Evolutionary conservation across 306 rosid genomes (phyloP), one percentile per base, ranked within the genome.

Genomic region (Lathyrus tuberosus): DNA sequence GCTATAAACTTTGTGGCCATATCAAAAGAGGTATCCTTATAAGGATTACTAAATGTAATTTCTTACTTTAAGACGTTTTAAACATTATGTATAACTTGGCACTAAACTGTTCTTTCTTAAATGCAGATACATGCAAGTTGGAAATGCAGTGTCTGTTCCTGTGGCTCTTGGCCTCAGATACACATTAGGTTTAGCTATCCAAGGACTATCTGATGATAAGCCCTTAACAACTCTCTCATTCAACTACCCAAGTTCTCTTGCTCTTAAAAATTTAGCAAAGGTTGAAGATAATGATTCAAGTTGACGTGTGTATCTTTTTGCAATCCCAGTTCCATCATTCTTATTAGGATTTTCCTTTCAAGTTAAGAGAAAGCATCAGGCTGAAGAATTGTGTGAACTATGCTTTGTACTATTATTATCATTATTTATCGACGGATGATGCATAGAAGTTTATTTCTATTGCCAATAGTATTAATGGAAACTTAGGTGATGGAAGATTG

Each of bases 1-100:
- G 81, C 10, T 91, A 91, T 26, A 76, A 83, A 65, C 87, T 91
- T 3, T 35, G 58, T 44, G 95, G 95, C 11, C 72, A 90, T 8
- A 59, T 83, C 3, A 91, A 91, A 54, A 86, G 54, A 86, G 96
- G 97, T 91, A 69, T 47, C 53, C 11, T 59, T 15, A 62, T 5
- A 18, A 38, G 59, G 70, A 26, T 18, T 18, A 10, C 58, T 10
- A 18, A 51, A 18, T 18, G 13, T 18, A 51, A 4, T 17, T 1
- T 47, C 52, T 47, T n/a, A 5, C 8, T 5, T 6, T 2, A 47
- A 6, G n/a, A 47, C 8, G 0, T 47, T 47, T 47, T 8, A 0
- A n/a, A 30, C 31, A 18, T 20, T 3, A 10, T 22, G 13, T 56
- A 26, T 3, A 1, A 6, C 59, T 12, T 57, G 71, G 15, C n/a